These are phyloP conservation scores for Leucosporidium scottii DNA, from an alignment of 768 basidiomycete species.

Conservation along the genomic window DNA sequence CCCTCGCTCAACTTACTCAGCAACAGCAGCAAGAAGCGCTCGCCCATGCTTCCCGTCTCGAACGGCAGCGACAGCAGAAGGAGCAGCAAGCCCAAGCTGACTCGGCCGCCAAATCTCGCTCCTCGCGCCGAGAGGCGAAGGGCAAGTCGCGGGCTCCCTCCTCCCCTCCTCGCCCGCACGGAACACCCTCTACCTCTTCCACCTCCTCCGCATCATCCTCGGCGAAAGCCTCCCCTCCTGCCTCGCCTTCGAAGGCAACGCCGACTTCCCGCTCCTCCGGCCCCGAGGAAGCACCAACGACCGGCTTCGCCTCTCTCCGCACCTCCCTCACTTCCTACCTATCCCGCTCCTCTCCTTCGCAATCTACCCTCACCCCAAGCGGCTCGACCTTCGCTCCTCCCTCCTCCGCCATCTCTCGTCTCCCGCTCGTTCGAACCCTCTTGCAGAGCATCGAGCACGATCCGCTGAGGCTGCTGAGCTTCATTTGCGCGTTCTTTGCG, in stretches of 20 bases:
- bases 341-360: not conserved
- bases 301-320: constrained; percentile 7
- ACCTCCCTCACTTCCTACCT: constrained; percentile 14
- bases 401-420: not conserved
- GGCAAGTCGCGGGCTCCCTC: too few relatives aligned
- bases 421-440: not conserved
- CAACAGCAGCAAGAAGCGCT: constrained; percentile 4
- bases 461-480: constrained; percentile 14
- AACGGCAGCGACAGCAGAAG: constrained; percentile 5
- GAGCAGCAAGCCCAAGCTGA: constrained; percentile 5
- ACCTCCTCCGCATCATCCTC: not conserved
- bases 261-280: not conserved
- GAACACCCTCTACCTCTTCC: not conserved
- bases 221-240: not conserved
- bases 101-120: not conserved
- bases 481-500: constrained; percentile 14
- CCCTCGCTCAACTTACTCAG: constrained; percentile 5
- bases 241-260: not conserved
- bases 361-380: too few relatives aligned
- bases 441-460: constrained; percentile 15
- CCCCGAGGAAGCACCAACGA: not conserved
- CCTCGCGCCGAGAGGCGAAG: too few relatives aligned
- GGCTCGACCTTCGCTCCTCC: not conserved
- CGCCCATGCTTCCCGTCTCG: not conserved
- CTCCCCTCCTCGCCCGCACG: not conserved